Evolutionary conservation across 2,329 filamentous ascomycete species (phyloP).

Genomic region (Lachnum nothofagi): DNA sequence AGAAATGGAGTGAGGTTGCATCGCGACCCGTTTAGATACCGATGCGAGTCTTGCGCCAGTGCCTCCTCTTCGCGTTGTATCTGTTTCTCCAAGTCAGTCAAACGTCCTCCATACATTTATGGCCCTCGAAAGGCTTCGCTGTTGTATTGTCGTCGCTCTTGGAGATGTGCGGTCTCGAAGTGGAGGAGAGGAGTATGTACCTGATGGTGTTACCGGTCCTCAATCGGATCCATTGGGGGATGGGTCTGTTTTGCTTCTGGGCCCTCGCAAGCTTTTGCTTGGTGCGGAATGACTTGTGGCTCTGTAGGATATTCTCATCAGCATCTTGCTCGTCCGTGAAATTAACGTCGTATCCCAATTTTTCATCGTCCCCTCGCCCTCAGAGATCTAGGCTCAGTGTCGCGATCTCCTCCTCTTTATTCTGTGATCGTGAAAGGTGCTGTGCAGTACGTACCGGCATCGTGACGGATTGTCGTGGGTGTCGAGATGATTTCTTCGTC

Average conservation of each 20-base stretch:
- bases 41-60: slow-evolving; percentile 99
- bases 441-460: slow-evolving; percentile 46
- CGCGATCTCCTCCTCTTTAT: too few relatives aligned
- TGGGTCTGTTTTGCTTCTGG: slow-evolving; percentile 99
- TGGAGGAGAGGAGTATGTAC: slow-evolving; percentile 46
- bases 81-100: slow-evolving; percentile 44
- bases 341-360: background rate
- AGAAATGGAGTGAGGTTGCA: too few relatives aligned
- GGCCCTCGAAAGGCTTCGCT: background rate
- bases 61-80: slow-evolving; percentile 99
- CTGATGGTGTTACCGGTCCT: slow-evolving; percentile 98
- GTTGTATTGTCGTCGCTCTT: background rate
- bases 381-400: too few relatives aligned
- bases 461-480: slow-evolving; percentile 41
- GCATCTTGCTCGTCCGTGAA: slow-evolving; percentile 5
- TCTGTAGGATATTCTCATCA: slow-evolving; percentile 50
- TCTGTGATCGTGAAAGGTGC: background rate
- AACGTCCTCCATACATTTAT: too few relatives aligned
- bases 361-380: background rate
- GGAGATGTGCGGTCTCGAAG: background rate
- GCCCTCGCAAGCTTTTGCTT: slow-evolving; percentile 99
- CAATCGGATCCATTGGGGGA: slow-evolving; percentile 99
- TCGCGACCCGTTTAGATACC: slow-evolving; percentile 74
- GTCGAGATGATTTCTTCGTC: slow-evolving; percentile 25
- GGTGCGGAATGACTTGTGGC: slow-evolving; percentile 99